These are phyloP conservation scores for Kandelia obovata DNA, from an alignment of 345 rosid species.

Conservation along the genomic window DNA sequence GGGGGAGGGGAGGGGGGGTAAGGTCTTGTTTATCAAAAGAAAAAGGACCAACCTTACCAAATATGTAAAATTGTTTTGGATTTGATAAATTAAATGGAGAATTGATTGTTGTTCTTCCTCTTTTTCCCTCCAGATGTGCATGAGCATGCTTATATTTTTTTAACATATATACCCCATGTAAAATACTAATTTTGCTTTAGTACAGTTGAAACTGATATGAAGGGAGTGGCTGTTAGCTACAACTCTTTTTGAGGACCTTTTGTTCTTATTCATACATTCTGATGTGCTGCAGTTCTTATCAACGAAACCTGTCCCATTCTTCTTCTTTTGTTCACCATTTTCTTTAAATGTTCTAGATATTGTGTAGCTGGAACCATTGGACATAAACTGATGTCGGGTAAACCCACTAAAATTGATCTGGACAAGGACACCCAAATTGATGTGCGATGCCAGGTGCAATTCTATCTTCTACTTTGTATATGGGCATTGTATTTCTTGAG, in stretches of 20 bases:
- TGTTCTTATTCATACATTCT: neutral
- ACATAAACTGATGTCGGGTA: constrained; percentile 83
- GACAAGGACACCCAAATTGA: constrained; percentile 81
- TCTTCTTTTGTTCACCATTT: neutral
- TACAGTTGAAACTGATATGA: too few species aligned
- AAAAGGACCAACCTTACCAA: too few species aligned
- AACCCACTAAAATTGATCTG: constrained; percentile 70
- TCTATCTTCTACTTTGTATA: constrained; percentile 9
- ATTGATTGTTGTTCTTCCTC: too few species aligned
- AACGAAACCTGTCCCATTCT: neutral
- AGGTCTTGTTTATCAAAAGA: too few species aligned
- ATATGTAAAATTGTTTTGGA: too few species aligned
- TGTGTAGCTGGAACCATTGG: constrained; percentile 96
- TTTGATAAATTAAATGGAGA: too few species aligned
- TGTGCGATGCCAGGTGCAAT: constrained; percentile 83
- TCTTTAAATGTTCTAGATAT: constrained; percentile 39
- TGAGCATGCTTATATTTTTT: neutral
- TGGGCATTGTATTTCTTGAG: neutral
- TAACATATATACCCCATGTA: neutral
- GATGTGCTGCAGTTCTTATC: neutral
- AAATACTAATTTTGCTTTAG: neutral
- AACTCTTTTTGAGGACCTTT: neutral
- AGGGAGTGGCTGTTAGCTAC: neutral
- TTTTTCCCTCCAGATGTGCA: too few species aligned
- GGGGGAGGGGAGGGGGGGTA: too few species aligned